A percentile compares a stretch with the other conserved stretches of the same genome.
Conservation (phyloP, 2,329 filamentous ascomycete species). For the Alternaria novae-zelandiae region DNA sequence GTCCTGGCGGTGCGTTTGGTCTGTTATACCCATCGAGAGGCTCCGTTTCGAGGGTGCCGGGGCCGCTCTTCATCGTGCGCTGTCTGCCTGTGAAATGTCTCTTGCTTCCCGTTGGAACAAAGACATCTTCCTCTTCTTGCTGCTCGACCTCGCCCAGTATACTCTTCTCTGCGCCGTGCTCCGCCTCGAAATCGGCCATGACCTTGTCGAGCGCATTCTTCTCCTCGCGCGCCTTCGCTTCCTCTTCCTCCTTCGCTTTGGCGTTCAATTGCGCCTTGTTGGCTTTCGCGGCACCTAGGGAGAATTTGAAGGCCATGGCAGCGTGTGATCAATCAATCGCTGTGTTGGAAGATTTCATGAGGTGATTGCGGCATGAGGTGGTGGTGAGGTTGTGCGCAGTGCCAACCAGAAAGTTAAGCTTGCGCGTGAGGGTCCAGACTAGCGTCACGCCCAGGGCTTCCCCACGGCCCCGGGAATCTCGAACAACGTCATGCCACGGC, state of each 20-base stretch:
- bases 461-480: neutral
- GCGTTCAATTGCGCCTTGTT: constrained; percentile 32
- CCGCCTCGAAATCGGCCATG: constrained; percentile 40
- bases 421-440: constrained; percentile 15
- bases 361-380: neutral
- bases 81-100: constrained; percentile 39
- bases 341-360: neutral
- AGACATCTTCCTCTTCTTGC: constrained; percentile 30
- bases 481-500: constrained; percentile 4
- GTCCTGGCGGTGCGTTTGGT: constrained; percentile 15
- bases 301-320: constrained; percentile 41
- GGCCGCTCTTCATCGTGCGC: constrained; percentile 41
- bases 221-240: constrained; percentile 40
- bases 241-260: constrained; percentile 40
- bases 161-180: constrained; percentile 34
- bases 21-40: constrained; percentile 28
- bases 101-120: constrained; percentile 38
- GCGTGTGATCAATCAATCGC: neutral
- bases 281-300: constrained; percentile 31
- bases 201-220: constrained; percentile 39
- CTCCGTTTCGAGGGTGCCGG: constrained; percentile 40
- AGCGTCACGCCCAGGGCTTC: constrained; percentile 13
- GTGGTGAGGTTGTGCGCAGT: neutral
- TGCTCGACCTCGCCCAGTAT: constrained; percentile 33
- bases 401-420: constrained; percentile 6